Evolutionary conservation across 495 filamentous ascomycete species (phyloP), one percentile per base, ranked within the genome.

Genomic region (Aspergillus sclerotioniger): DNA sequence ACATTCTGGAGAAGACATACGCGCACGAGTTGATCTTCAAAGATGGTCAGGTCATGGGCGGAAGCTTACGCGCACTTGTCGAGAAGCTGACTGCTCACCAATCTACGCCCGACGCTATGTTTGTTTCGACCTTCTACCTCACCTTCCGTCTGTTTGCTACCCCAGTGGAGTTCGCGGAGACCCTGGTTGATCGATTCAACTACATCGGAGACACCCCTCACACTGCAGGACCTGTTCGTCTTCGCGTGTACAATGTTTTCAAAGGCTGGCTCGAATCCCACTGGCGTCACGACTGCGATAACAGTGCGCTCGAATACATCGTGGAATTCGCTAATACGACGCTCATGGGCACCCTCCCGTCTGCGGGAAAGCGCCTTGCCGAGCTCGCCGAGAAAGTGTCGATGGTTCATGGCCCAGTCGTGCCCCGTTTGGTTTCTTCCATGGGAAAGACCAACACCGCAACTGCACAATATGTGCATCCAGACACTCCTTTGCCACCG

Each of bases 251-350:
- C 78, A 98, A 99, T 68, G 85, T 92, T 39, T 90, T 97, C 78
- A 99, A 99, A 72, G 87, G 88, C 31, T 99, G 95, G 95, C 75
- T 99, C 5, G 95, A 99, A 73, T 92, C 88, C 3, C 91, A 98
- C 73, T 99, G 95, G 95, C 86, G 89, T 25, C 84, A 88, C 57
- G 85, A 90, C 28, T 80, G 85, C 25, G 95, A 99, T 69, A 76
- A 79, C 56, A 80, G 80, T 6, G 91, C 92, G 6, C 76, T 98
- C 35, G 78, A 82, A 0, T 78, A 88, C 49, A 94, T 99, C 59
- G 72, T 84, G 21, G 70, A 80, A 20, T 99, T 99, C 67, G 91
- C 94, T 25, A 82, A 84, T 60, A 85, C 81, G 28, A 84, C 86
- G 56, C 78, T 99, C 19, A 78, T 79, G 45, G 65, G 77, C 0